Base-by-base conservation (phyloP, 2,329 filamentous ascomycete genomes). In the Paracorniculantispora psalliotae region DNA sequence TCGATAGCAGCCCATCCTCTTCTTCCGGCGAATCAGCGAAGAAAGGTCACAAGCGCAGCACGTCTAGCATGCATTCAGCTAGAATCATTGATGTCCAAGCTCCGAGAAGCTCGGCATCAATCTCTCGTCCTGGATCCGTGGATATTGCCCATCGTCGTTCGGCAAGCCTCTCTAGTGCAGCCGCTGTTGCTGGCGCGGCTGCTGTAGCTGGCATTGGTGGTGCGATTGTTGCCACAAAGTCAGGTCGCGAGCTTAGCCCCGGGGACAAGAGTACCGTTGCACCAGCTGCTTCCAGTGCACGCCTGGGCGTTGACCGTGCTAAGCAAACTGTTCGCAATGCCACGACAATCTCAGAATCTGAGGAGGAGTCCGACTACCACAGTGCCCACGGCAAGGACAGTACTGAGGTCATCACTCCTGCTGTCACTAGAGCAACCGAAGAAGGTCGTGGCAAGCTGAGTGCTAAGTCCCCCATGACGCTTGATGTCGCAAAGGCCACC, bases 31-130 rank as follows among this genome's bases (percentile, higher is more conserved):
- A 84, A 8, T 71, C 72, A 43, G 74, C 73, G 28, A 77, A 65
- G 64, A 62, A 75, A 65, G 57, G 68, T 74, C 60, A 73, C 60
- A 62, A 73, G 66, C 62, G 73, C 64, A 62, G 68, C 72, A 65
- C 78, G 67, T 65, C 79, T 2, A 84, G 81, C 63, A 73, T 83
- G 19, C 78, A 79, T 61, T 85, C 82, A 3, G 79, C 81, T 37
- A 79, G 83, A n/a, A 73, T 86, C 37, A 81, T 85, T 26, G 82
- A 85, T 37, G 82, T 85, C 5, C 65, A 77, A 9, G 76, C 75
- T 12, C 80, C 80, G 21, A 80, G 79, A 62, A 83, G 79, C 62
- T 80, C 81, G 13, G 30, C 23, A 17, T 66, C 70, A 10, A 73
- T 73, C 44, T 82, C 81, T n/a, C 76, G 79, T 39, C 72, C 76